phyloP scores from a whole-genome alignment of 2,329 filamentous ascomycete genomes.

The Uncinocarpus reesii region DNA sequence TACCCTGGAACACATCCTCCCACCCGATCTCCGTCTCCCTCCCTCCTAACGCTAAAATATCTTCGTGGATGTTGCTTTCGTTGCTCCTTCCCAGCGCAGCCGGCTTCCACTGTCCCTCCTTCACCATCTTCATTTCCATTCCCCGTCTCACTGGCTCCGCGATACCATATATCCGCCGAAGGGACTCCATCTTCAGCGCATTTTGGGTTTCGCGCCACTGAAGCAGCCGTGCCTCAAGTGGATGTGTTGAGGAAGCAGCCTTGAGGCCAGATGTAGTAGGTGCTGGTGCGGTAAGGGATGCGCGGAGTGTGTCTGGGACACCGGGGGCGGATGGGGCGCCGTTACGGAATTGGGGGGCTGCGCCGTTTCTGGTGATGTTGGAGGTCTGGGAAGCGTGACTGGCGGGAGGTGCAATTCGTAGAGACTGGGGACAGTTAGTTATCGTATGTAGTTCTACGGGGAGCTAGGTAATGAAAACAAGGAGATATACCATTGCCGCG shows the following conservation, averaged over 20 bases:
- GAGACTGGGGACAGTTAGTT: slow-evolving; percentile 48
- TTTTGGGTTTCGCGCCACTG: slow-evolving; percentile 89
- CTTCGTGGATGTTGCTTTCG: slow-evolving; percentile 65
- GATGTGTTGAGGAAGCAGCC: slow-evolving; percentile 55
- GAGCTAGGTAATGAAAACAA: neutral
- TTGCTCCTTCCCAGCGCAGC: slow-evolving; percentile 52
- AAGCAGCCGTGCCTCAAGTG: slow-evolving; percentile 79
- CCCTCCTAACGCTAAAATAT: slow-evolving; percentile 62
- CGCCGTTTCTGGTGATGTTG: slow-evolving; percentile 47
- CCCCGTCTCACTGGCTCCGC: slow-evolving; percentile 83
- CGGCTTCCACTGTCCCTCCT: slow-evolving; percentile 65
- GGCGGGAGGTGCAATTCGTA: slow-evolving; percentile 74
- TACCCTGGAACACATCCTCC: slow-evolving; percentile 85
- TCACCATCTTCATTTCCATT: slow-evolving; percentile 89
- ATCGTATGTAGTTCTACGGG: neutral
- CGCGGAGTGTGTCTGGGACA: slow-evolving; percentile 84
- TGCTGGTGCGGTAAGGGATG: slow-evolving; percentile 60
- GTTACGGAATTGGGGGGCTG: slow-evolving; percentile 44
- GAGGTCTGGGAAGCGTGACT: slow-evolving; percentile 56
- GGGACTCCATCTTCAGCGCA: slow-evolving; percentile 71
- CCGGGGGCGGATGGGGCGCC: slow-evolving; percentile 84
- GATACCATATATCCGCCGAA: slow-evolving; percentile 80
- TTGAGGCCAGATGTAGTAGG: slow-evolving; percentile 34
- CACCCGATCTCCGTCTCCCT: slow-evolving; percentile 68
- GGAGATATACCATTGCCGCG: slow-evolving; percentile 12